A percentile compares a stretch with the other conserved stretches of the same genome.
phyloP scores from a whole-genome alignment of 1,284 basidiomycete species.

The Heterobasidion annosum region DNA sequence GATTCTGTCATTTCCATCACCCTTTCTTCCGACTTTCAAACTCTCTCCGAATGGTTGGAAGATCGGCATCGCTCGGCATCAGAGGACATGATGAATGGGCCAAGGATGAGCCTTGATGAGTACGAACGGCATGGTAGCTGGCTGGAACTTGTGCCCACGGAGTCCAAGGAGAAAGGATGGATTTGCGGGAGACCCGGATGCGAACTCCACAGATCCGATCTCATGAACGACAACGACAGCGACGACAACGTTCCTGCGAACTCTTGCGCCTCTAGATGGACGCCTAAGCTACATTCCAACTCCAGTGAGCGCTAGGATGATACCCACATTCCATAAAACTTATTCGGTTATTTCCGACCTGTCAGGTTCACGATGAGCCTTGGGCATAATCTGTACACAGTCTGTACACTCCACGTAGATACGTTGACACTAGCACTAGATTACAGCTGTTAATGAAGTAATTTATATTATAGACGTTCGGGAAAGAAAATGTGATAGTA shows the following conservation, averaged over 20 bases:
- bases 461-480: too few relatives aligned
- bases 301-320: too few relatives aligned
- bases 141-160: background rate
- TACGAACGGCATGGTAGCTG: background rate
- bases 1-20: background rate
- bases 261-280: background rate
- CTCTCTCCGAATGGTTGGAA: background rate
- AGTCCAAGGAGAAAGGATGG: background rate
- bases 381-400: too few relatives aligned
- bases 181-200: background rate
- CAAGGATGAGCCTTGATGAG: background rate
- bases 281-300: background rate
- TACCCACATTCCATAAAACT: too few relatives aligned
- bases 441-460: too few relatives aligned
- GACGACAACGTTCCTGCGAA: background rate
- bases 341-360: too few relatives aligned
- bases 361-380: too few relatives aligned
- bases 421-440: too few relatives aligned
- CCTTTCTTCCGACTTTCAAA: background rate
- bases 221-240: background rate
- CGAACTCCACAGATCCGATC: background rate
- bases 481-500: too few relatives aligned
- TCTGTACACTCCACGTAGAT: too few relatives aligned
- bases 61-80: background rate
- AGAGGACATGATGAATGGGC: background rate